phyloP scores from a whole-genome alignment of 208 protist species.

The Leishmania amazonensis region DNA sequence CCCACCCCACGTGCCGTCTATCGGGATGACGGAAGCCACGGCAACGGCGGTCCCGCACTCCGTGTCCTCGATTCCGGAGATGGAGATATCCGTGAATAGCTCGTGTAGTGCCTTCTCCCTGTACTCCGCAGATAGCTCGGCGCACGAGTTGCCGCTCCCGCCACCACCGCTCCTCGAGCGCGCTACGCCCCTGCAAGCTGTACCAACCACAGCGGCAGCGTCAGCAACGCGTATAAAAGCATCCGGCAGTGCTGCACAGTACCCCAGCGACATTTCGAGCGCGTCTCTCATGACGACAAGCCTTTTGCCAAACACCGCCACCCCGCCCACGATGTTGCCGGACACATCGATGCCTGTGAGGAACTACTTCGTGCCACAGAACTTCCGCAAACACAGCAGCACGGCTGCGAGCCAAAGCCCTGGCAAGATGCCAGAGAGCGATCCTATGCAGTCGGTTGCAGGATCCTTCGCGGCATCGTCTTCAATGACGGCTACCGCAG shows the following conservation, averaged over 20 bases:
- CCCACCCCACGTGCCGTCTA: background rate
- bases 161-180: background rate
- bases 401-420: no score
- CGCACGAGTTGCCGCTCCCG: slow-evolving; percentile 9
- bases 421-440: background rate
- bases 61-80: background rate
- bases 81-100: background rate
- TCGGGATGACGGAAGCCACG: background rate
- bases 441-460: background rate
- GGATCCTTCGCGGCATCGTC: background rate
- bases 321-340: no score
- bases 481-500: background rate
- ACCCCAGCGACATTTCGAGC: background rate
- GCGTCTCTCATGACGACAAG: background rate
- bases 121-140: slow-evolving; percentile 26
- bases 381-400: background rate
- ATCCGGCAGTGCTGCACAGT: no score
- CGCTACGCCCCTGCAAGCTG: background rate
- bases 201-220: background rate
- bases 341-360: background rate
- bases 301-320: background rate
- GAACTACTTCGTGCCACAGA: background rate
- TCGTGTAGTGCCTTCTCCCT: slow-evolving; percentile 30
- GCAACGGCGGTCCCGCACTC: no score
- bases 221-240: background rate